Base-by-base conservation (phyloP, 2,329 filamentous ascomycete genomes). In the Fusarium pininemorale region DNA sequence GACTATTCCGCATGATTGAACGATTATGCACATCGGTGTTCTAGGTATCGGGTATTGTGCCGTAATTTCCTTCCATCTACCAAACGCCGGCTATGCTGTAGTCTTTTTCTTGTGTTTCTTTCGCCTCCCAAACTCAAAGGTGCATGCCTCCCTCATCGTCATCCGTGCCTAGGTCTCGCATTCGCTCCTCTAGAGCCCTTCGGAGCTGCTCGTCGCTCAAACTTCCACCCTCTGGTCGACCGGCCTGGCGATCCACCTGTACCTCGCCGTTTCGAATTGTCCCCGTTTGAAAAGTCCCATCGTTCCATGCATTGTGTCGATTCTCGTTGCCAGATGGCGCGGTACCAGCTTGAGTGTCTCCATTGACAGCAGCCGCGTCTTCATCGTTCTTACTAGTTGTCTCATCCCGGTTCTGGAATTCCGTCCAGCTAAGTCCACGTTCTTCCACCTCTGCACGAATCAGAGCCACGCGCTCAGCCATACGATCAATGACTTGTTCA, bases 221-320 rank as follows among this genome's bases (percentile, higher is more conserved):
- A 38, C 85, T 85, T 15, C 88, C 87, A 26, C 87, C 86, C 22
- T 77, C 66, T 18, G 75, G 66, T 22, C 60, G 70, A 20, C 70
- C 74, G 1, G 77, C 60, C 42, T 76, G 73, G 7, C 63, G 62
- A 75, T 88, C 84, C 79, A 88, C 82, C n/a, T 81, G 82, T 6
- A 89, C 73, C 75, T 86, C 82, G 30, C 87, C 87, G 67, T 85
- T 84, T 6, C 86, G 83, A 75, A 91, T 86, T 20, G 85, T 86
- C 15, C 90, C 90, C 3, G 87, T 89, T 78, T 90, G 87, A 76
- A 92, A 91, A 2, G 90, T 92, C 30, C 90, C 90, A 77, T 92
- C 90, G 35, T 79, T 84, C 90, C 90, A 92, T 0, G 90, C 85
- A 47, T 85, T 81, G 63, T 83, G 83, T 22, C 38, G 53, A 47